Evolutionary conservation across 2,329 filamentous ascomycete genomes (phyloP), one percentile per base, ranked within the genome.

Genomic region (Colletotrichum caudatum): DNA sequence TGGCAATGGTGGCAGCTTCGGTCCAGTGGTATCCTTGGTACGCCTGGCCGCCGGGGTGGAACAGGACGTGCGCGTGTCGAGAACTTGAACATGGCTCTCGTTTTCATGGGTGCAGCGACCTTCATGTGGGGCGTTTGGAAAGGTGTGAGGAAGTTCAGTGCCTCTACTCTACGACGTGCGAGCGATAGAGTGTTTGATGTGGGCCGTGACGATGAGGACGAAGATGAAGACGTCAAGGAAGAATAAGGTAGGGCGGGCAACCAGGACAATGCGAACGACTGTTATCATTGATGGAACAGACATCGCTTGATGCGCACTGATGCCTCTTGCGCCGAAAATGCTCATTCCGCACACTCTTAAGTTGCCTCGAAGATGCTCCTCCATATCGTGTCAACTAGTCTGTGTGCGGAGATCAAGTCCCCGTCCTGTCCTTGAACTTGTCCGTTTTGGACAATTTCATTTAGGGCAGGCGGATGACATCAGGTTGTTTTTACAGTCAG

Each of bases 321-420:
- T 64, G 64, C 64, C 23, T 63, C 72, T 53, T 33, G 48, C 39
- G 11, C 5, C 48, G 12, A 46, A 33, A 59, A 60, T 39, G n/a
- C 12, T 26, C n/a, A 29, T 29, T 60, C 81, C 93, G 94, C 94
- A 95, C 93, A 92, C 93, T 93, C 92, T 97, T 97, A 93, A 97
- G 94, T 96, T 97, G 93, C 89, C 94, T 94, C 89, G 88, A 90
- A 84, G 83, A 81, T 86, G 86, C 87, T 89, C 84, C 84, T 88
- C 92, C 89, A 89, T 95, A 91, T 90, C 89, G 90, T 94, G 93
- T 91, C 92, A 91, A 96, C 95, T 91, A 96, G 94, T 97, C 94
- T 93, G 90, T 91, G 92, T 97, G 94, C 94, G 93, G 87, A 97
- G 87, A 97, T 88, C 70, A 83, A 89, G 78, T 81, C 83, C 82